Base-by-base conservation (phyloP, 371 early-diverging fungal species). In the Mortierella sp. region DNA sequence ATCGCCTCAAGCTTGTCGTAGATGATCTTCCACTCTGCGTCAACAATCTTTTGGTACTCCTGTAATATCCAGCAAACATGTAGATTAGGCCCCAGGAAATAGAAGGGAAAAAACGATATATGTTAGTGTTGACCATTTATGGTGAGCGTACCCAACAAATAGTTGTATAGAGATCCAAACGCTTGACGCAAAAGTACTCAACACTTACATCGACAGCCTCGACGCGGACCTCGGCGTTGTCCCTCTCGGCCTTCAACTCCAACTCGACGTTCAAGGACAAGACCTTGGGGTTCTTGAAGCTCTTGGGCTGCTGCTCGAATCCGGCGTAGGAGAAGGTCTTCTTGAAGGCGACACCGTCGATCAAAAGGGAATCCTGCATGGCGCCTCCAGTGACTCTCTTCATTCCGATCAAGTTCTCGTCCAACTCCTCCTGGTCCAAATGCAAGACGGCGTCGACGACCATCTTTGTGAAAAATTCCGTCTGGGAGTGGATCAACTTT, bases 251-350 rank as follows among this genome's bases (percentile, higher is more conserved):
- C 92, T 99, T 99, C 86, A 99, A 92, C 90, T 99, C 99, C 68
- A 99, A 90, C 88, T 99, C 99, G 41, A 99, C 96, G 82, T 99
- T 99, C 79, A 99, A 89, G 79, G 95, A 96, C 43, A 97, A 85
- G 64, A 99, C 94, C 90, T 94, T 96, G 79, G 99, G 99, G 89
- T 96, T 92, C 79, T 92, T 90, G 88, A 99, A 99, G 34, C 90
- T 87, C 88, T 99, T 99, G 77, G 99, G 99, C 90, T 99, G 99
- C 88, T 99, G 99, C 89, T 99, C 99, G 79, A 99, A 99, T 79
- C 99, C 99, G 45, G 99, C 99, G 87, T 99, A 99, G 11, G 99
- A 96, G 87, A 99, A 99, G 4, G 99, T 98, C 92, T 99, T 99
- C 88, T 99, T 99, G 92, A 99, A 99, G 7, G 99, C 99, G 70